Evolutionary conservation across 2,329 filamentous ascomycete genomes (phyloP).

Genomic region (Cladosporium colombiae): DNA sequence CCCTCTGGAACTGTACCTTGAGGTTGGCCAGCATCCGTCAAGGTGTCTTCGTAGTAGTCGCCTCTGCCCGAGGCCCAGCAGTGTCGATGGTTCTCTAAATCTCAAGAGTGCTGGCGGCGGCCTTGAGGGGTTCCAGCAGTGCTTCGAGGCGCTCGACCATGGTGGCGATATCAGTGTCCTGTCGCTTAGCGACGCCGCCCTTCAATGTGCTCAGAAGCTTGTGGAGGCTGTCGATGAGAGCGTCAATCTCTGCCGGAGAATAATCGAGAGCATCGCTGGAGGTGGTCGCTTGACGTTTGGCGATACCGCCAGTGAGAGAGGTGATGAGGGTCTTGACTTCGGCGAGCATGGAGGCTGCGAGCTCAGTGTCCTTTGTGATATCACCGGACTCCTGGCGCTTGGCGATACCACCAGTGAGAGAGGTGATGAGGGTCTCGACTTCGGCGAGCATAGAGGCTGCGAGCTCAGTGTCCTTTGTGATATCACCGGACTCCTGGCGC

Average conservation of each 20-base stretch:
- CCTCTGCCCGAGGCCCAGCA: background rate
- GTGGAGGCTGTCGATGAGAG: background rate
- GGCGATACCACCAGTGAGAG: too few relatives aligned
- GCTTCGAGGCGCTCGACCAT: background rate
- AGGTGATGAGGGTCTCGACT: too few relatives aligned
- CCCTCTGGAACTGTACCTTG: background rate
- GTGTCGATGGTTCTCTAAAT: background rate
- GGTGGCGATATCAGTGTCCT: background rate
- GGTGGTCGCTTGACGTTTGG: background rate
- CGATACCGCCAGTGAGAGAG: background rate
- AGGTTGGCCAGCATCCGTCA: background rate
- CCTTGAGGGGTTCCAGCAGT: background rate
- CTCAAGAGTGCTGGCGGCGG: background rate
- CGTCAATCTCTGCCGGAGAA: background rate
- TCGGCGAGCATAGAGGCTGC: too few relatives aligned
- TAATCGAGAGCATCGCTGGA: background rate
- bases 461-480: too few relatives aligned
- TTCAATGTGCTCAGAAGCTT: background rate
- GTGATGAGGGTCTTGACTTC: background rate
- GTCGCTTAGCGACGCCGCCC: background rate
- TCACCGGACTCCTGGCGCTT: too few relatives aligned
- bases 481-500: too few relatives aligned
- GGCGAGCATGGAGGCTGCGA: background rate
- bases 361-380: too few relatives aligned
- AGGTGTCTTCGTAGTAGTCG: too few relatives aligned